Evolutionary conservation across 2,329 filamentous ascomycete species (phyloP).

Genomic region (Neonectria faginata): DNA sequence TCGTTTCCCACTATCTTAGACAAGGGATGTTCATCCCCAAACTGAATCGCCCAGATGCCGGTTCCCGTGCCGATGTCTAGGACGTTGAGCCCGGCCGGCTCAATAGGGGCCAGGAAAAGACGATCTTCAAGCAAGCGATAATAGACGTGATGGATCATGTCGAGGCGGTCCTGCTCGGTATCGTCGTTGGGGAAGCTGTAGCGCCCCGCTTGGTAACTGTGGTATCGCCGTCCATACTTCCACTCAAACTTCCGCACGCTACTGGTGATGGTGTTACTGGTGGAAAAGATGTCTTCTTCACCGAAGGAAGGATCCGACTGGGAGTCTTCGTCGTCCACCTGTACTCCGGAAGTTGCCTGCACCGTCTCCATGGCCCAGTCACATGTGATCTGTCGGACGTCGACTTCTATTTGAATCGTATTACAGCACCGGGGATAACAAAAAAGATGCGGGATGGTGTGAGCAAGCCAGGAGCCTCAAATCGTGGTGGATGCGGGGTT

Average conservation of each 20-base stretch:
- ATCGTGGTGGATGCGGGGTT: background rate
- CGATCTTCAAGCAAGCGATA: slow-evolving; percentile 49
- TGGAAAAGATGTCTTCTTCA: background rate
- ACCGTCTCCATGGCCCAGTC: background rate
- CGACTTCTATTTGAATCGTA: background rate
- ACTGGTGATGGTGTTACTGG: background rate
- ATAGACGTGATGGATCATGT: slow-evolving; percentile 54
- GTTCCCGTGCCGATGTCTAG: slow-evolving; percentile 61
- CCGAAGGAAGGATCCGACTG: background rate
- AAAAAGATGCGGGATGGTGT: background rate
- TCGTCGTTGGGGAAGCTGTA: slow-evolving; percentile 56
- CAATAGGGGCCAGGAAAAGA: slow-evolving; percentile 53
- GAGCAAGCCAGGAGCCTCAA: too few relatives aligned
- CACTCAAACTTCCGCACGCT: background rate
- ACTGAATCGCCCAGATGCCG: slow-evolving; percentile 61
- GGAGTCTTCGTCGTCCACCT: background rate
- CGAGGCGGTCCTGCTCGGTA: slow-evolving; percentile 53
- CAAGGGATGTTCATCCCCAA: slow-evolving; percentile 52
- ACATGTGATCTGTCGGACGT: background rate
- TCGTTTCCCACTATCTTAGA: slow-evolving; percentile 55
- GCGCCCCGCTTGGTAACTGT: slow-evolving; percentile 52
- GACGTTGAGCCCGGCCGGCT: slow-evolving; percentile 53
- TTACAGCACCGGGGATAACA: background rate
- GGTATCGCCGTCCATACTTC: slow-evolving; percentile 57
- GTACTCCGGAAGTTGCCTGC: background rate